A percentile compares a stretch with the other conserved stretches of the same genome.
These are phyloP conservation scores for Gnomoniopsis sp. DNA, from an alignment of 2,329 filamentous ascomycete genomes.

Conservation along the genomic window DNA sequence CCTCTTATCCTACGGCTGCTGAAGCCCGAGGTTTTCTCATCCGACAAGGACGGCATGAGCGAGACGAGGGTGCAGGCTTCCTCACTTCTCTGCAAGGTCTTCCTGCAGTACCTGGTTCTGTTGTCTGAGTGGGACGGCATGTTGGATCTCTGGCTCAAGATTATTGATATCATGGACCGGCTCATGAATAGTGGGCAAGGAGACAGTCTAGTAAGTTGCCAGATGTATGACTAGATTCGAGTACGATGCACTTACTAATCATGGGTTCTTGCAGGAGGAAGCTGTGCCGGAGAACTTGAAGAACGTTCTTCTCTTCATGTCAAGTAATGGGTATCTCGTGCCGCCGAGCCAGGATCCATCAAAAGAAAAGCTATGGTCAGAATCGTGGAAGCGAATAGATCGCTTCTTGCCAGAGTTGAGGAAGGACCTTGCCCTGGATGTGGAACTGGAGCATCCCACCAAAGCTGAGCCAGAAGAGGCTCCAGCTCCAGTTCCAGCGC, in stretches of 20 bases:
- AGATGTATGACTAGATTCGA: neutral
- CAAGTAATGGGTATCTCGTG: conserved; percentile 79
- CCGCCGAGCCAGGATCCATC: conserved; percentile 58
- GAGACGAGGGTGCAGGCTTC: conserved; percentile 91
- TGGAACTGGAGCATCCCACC: conserved; percentile 26
- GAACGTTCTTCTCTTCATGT: conserved; percentile 94
- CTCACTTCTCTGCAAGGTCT: conserved; percentile 90
- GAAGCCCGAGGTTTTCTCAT: conserved; percentile 91
- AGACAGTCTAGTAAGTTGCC: conserved; percentile 70
- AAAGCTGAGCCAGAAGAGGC: neutral
- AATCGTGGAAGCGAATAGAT: conserved; percentile 65
- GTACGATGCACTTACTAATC: conserved; percentile 11
- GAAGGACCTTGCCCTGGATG: conserved; percentile 52
- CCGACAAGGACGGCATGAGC: conserved; percentile 88
- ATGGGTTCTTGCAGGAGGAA: conserved; percentile 63
- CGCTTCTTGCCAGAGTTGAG: conserved; percentile 61
- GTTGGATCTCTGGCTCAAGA: conserved; percentile 86
- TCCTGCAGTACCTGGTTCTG: conserved; percentile 85
- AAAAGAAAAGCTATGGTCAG: conserved; percentile 56
- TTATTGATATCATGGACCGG: conserved; percentile 91
- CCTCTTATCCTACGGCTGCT: conserved; percentile 82
- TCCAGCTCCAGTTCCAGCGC: neutral
- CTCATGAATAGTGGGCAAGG: conserved; percentile 94
- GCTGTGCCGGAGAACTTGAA: conserved; percentile 93
- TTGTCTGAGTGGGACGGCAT: conserved; percentile 84